A percentile compares a stretch with the other conserved stretches of the same genome.
Evolutionary conservation across 2,329 filamentous ascomycete genomes (phyloP).

Genomic region (Dissoconium aciculare): DNA sequence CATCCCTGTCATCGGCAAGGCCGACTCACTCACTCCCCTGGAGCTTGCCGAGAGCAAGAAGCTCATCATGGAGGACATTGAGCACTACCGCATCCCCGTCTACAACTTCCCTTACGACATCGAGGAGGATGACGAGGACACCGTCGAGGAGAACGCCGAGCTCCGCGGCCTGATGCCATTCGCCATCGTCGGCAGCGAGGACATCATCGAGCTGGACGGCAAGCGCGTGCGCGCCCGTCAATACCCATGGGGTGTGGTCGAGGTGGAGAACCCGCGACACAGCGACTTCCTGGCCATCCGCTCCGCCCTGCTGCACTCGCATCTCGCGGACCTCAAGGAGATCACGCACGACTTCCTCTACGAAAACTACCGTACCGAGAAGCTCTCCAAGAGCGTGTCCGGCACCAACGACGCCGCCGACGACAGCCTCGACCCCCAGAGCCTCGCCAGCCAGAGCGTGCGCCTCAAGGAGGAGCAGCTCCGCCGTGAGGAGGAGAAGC

Average conservation of each 20-base stretch:
- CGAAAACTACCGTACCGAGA: constrained; percentile 99
- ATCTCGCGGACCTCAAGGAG: constrained; percentile 96
- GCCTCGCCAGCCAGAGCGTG: constrained; percentile 90
- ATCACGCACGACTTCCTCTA: constrained; percentile 99
- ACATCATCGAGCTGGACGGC: constrained; percentile 83
- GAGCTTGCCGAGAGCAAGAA: constrained; percentile 99
- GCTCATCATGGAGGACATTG: constrained; percentile 99
- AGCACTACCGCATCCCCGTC: constrained; percentile 97
- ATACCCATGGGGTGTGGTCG: constrained; percentile 97
- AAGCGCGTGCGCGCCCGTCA: constrained; percentile 86
- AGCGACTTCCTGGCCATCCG: constrained; percentile 96
- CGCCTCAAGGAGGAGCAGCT: constrained; percentile 99
- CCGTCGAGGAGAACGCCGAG: constrained; percentile 97
- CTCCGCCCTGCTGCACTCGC: constrained; percentile 90
- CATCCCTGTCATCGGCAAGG: constrained; percentile 96
- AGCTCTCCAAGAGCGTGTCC: constrained; percentile 98
- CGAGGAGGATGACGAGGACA: constrained; percentile 98
- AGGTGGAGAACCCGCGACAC: constrained; percentile 97
- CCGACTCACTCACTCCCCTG: constrained; percentile 88
- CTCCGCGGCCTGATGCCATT: constrained; percentile 96
- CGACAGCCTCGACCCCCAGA: constrained; percentile 86
- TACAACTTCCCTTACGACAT: constrained; percentile 99
- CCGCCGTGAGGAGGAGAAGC: constrained; percentile 97
- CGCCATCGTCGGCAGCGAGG: constrained; percentile 94
- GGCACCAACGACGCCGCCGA: constrained; percentile 43